These are phyloP conservation scores for Pyronema omphalodes DNA, from an alignment of 495 filamentous ascomycete genomes.

Conservation along the genomic window DNA sequence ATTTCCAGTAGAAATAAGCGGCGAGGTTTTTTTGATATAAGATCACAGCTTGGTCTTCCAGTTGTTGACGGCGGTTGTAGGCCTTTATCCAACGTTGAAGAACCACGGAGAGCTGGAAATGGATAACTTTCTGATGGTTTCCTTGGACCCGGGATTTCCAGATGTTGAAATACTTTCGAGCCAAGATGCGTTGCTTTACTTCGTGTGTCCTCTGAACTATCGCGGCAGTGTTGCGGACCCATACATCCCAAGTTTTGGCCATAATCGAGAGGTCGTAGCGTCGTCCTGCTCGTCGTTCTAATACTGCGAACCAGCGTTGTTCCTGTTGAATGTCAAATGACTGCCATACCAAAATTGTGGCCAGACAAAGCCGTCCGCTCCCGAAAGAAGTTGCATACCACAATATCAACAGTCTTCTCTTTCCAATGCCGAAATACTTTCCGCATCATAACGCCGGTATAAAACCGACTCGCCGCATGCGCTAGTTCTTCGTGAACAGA, in stretches of 20 bases:
- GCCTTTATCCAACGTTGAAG: conserved; percentile 15
- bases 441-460: conserved; percentile 3
- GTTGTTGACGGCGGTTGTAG: conserved; percentile 1
- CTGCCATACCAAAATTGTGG: conserved; percentile 4
- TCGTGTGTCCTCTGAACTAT: conserved; percentile 21
- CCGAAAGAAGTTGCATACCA: conserved; percentile 12
- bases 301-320: conserved; percentile 16
- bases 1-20: conserved; percentile 17
- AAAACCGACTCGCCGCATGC: neutral
- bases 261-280: conserved; percentile 15
- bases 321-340: conserved; percentile 18
- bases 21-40: conserved; percentile 16
- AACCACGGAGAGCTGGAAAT: conserved; percentile 17
- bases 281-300: conserved; percentile 9
- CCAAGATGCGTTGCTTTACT: conserved; percentile 18
- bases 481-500: neutral
- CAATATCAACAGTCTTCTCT: conserved; percentile 10
- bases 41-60: conserved; percentile 6
- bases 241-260: conserved; percentile 12
- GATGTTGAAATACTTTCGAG: conserved; percentile 21
- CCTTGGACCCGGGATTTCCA: conserved; percentile 15
- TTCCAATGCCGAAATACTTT: conserved; percentile 19
- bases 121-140: conserved; percentile 13
- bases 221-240: conserved; percentile 18
- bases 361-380: conserved; percentile 3